These are phyloP conservation scores for Eudorina sp. DNA, from an alignment of 139 green algal species.

Conservation along the genomic window DNA sequence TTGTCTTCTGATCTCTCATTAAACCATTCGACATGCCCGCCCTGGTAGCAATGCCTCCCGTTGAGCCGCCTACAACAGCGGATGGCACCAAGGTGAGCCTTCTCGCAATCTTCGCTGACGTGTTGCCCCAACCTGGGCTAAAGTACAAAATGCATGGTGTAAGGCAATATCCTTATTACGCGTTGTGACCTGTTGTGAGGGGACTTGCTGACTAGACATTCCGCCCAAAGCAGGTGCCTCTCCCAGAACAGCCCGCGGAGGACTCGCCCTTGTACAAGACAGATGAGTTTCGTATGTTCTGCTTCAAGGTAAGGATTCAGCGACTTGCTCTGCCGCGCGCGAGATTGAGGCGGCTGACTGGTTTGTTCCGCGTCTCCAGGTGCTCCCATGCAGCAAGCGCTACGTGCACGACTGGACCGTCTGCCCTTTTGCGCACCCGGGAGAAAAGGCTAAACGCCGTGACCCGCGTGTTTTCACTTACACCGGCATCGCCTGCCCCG, in stretches of 20 bases:
- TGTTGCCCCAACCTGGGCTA: too few relatives aligned
- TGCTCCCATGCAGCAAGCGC: slow-evolving; percentile 83
- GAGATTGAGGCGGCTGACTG: background rate
- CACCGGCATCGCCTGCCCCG: slow-evolving; percentile 93
- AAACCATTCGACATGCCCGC: too few relatives aligned
- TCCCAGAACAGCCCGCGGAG: slow-evolving; percentile 35
- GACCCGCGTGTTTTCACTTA: slow-evolving; percentile 90
- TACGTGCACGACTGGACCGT: slow-evolving; percentile 88
- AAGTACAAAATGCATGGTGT: too few relatives aligned
- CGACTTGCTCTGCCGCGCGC: background rate
- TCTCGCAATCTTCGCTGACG: too few relatives aligned
- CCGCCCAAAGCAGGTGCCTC: background rate
- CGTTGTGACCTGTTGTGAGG: too few relatives aligned
- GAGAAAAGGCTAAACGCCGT: slow-evolving; percentile 92
- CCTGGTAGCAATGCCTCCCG: background rate
- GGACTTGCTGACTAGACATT: slow-evolving; percentile 19
- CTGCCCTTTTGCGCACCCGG: slow-evolving; percentile 94
- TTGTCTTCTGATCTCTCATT: too few relatives aligned
- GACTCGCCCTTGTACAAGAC: slow-evolving; percentile 70
- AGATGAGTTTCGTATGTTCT: slow-evolving; percentile 86
- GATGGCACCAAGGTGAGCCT: slow-evolving; percentile 17
- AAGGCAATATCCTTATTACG: too few relatives aligned
- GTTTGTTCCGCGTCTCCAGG: slow-evolving; percentile 54
- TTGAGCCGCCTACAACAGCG: slow-evolving; percentile 17
- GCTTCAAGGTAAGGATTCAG: slow-evolving; percentile 77